Evolutionary conservation across 139 green algal species (phyloP), one percentile per base, ranked within the genome.

Genomic region (Micractinium sp.): DNA sequence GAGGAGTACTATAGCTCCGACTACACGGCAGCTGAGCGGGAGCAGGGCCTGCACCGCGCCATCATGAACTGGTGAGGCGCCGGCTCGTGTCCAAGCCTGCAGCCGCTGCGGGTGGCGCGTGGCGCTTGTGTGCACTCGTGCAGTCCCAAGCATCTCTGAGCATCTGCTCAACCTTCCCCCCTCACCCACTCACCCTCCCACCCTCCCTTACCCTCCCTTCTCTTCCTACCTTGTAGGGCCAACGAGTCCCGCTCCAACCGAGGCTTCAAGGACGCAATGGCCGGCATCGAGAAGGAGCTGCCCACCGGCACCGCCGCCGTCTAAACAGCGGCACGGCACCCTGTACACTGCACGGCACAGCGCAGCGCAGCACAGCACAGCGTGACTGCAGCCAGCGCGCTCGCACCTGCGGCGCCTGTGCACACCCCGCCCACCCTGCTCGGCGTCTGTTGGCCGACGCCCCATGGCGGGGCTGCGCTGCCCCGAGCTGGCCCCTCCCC

Each of bases 1-100:
- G 94, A 98, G 92, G 95, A 99, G 67, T 99, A 98, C 92, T 98
- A 98, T 91, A 87, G 82, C 36, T 69, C 67, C 29, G 94, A 96
- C 84, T 96, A 93, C 90, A 93, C 91, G 20, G 80, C 90, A 22
- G 92, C 92, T 31, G 94, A 96, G 93, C 80, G 82, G n/a, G 89
- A 90, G 73, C n/a, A 91, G 73, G 93, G 92, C 35, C 74, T 92
- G 16, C 92, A 95, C 87, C 66, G 86, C 15, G 82, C 87, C 18
- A 41, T 92, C 38, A 47, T 90, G 35, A 88, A 88, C 75, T 92
- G 88, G 80, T 81, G 76, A 81, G 76, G 19, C 12, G 2, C 4
- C 22, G 9, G 9, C 9, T 73, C 23, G 23, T 73, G 66, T 5
- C 22, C 47, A n/a, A 5, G 47, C 47, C 47, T 56, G 47, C 47